Base-by-base conservation (phyloP, 2,329 filamentous ascomycete species). In the Scedosporium boydii region DNA sequence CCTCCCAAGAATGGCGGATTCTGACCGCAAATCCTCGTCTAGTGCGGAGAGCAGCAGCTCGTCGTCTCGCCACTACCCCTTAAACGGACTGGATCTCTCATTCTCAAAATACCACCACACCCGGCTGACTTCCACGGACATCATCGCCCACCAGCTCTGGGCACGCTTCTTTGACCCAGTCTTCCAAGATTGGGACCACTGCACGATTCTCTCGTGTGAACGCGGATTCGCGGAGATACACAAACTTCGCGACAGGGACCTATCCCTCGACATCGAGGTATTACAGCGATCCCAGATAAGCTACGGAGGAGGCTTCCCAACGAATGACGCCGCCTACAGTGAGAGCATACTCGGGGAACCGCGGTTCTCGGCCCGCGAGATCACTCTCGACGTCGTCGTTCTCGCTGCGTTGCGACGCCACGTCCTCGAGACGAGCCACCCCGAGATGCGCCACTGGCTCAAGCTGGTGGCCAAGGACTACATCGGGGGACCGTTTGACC, bases 11-110 rank as follows among this genome's bases (percentile, higher is more conserved):
- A 48, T 48, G 44, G n/a, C 44, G 18, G 44, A 21, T 21, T 12
- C 44, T n/a, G 44, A 38, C 18, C 26, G 26, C 26, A 38, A n/a
- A 27, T 34, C 27, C 9, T n/a, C 29, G 14, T 14, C 7, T 14
- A 41, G 7, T 3, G 29, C 2, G 10, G 10, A 29, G 12, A 10
- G n/a, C 34, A 38, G 14, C n/a, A 21, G 21, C 14, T n/a, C n/a
- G 9, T 14, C 18, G 21, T 21, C 57, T 21, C 38, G 38, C 9
- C 63, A 64, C 42, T 64, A 64, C 44, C 63, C 63, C 21, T 56
- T 64, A 56, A 62, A 62, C 58, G 63, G 60, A 10, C 46, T 64
- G 14, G 60, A 61, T 34, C 57, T 64, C 27, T 34, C 53, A 29
- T 58, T 64, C 41, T 21, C 29, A 6, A 23, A 46, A 10, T 64